Conservation (phyloP, 129 eudicot genomes). For the Arctium minus region DNA sequence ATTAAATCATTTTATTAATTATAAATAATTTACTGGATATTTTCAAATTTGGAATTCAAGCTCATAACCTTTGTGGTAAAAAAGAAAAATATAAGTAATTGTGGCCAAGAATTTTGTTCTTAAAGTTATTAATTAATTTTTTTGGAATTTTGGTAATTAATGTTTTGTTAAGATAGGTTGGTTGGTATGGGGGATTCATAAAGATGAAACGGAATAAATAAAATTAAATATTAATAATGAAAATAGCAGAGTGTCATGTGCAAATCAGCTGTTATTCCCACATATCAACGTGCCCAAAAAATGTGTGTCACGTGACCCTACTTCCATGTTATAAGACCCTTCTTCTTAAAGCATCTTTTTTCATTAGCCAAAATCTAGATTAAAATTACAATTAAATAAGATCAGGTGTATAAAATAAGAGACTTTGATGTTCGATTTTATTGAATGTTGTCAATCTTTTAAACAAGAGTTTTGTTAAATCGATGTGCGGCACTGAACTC, state of each 20-base stretch:
- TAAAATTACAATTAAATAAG: not conserved
- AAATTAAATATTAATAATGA: not conserved
- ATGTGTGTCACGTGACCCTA: conserved; percentile 33
- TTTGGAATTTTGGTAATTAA: conserved; percentile 4
- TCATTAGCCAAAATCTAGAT: not conserved
- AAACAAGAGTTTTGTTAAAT: not conserved
- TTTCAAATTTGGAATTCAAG: too few species aligned
- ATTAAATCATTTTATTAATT: too few species aligned
- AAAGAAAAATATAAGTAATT: not conserved
- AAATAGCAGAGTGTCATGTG: conserved; percentile 20
- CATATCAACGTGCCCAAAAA: conserved; percentile 29
- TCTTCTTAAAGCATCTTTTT: conserved; percentile 5
- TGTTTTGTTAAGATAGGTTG: conserved; percentile 6
- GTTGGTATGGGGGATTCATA: conserved; percentile 10
- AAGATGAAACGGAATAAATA: not conserved
- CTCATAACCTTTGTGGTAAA: too few species aligned
- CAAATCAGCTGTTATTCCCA: conserved; percentile 28
- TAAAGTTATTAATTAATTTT: not conserved
- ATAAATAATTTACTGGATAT: too few species aligned
- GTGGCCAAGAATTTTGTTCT: not conserved
- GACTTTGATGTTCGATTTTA: not conserved
- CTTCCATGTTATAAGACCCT: conserved; percentile 19
- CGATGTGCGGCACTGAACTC: not conserved
- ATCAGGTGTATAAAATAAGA: not conserved
- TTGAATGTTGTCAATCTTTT: not conserved